Evolutionary conservation across 2,329 filamentous ascomycete genomes (phyloP).

Genomic region (Pestalotiopsis fici): DNA sequence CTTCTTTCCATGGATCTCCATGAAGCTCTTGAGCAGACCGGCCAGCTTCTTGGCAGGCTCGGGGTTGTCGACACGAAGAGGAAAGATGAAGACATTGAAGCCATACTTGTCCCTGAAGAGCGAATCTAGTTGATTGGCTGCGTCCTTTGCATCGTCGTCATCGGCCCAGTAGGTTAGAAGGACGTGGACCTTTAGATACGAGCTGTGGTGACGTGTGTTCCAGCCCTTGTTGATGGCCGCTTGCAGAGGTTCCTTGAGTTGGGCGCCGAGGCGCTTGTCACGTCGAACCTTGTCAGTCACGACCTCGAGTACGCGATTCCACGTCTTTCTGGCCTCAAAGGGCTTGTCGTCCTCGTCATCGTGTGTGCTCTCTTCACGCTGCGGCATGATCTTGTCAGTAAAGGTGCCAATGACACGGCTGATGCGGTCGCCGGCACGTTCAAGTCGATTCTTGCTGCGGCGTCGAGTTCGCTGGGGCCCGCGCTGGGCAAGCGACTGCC

Average conservation of each 20-base stretch:
- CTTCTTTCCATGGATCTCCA: neutral
- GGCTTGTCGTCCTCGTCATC: neutral
- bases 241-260: neutral
- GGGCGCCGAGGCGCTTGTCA: neutral
- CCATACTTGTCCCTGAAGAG: neutral
- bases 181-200: slow-evolving; percentile 8
- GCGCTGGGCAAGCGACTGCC: neutral
- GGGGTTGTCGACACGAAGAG: neutral
- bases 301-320: neutral
- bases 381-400: neutral
- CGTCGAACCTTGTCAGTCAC: neutral
- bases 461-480: neutral
- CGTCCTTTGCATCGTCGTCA: neutral
- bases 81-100: slow-evolving; percentile 10
- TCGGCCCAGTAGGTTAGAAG: slow-evolving; percentile 11
- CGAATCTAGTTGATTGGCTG: neutral
- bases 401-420: neutral
- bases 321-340: neutral
- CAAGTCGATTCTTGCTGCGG: neutral
- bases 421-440: neutral
- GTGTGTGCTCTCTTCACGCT: neutral
- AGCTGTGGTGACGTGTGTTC: neutral
- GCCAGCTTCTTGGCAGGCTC: neutral
- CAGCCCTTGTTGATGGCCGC: neutral
- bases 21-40: neutral